A percentile compares a stretch with the other conserved stretches of the same genome.
These are phyloP conservation scores for Gossypium mustelinum DNA, from an alignment of 345 rosid species.

Conservation along the genomic window DNA sequence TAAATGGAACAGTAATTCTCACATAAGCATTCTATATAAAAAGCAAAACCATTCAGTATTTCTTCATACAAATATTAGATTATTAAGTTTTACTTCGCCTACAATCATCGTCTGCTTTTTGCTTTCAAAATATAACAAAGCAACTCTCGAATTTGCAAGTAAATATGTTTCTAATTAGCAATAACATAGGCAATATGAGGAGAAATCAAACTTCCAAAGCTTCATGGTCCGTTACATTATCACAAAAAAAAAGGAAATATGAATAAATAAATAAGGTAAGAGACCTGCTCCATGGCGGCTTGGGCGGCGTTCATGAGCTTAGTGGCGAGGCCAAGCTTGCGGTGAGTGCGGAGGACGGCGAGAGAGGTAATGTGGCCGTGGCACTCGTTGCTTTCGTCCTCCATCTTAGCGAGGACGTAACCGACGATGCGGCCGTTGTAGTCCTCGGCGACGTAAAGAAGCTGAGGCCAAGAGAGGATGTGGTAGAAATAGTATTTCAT, in stretches of 20 bases:
- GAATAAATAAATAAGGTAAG: not conserved
- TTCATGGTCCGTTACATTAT: not conserved
- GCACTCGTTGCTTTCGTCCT: conserved; percentile 93
- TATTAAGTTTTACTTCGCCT: not conserved
- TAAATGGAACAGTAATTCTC: not conserved
- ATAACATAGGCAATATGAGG: not conserved
- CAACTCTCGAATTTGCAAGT: not conserved
- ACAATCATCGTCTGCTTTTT: not conserved
- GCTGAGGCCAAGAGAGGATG: conserved; percentile 99
- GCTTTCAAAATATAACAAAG: not conserved
- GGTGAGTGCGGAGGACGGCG: conserved; percentile 96
- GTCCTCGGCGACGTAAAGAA: conserved; percentile 95
- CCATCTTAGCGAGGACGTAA: conserved; percentile 97
- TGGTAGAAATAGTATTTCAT: conserved; percentile 98
- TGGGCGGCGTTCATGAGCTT: conserved; percentile 99
- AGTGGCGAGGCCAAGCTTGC: conserved; percentile 93
- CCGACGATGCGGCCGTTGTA: conserved; percentile 97
- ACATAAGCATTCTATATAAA: not conserved
- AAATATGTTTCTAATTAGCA: not conserved
- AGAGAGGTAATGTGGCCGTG: conserved; percentile 98
- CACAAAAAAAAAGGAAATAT: not conserved
- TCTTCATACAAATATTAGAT: not conserved
- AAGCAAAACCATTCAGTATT: not conserved
- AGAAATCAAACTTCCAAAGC: not conserved
- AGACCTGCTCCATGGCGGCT: conserved; percentile 97